Evolutionary conservation across 306 rosid species (phyloP).

Genomic region (Sesbania bispinosa): DNA sequence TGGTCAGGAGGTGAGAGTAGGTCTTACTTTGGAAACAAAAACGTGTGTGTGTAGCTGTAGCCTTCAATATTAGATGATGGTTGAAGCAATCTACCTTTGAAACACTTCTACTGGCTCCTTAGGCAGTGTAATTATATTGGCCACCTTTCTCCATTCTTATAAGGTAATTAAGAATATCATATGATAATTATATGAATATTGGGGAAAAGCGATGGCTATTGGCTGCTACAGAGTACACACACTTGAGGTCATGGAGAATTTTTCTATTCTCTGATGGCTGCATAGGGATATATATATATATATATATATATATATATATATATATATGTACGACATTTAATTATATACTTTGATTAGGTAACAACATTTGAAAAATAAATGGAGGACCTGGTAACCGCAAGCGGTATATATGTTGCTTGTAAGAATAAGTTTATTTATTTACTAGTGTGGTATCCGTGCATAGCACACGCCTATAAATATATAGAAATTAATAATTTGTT

Average conservation of each 20-base stretch:
- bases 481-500: no score
- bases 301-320: no score
- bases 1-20: constrained; percentile 26
- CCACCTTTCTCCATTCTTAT: not conserved
- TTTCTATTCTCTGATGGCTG: not conserved
- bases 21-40: constrained; percentile 26
- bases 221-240: not conserved
- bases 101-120: not conserved
- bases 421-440: not conserved
- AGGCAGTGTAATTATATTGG: not conserved
- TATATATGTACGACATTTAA: not conserved
- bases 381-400: not conserved
- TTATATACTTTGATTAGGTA: not conserved
- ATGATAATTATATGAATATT: no score
- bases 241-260: not conserved
- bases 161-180: not conserved
- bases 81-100: constrained; percentile 28
- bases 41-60: constrained; percentile 31
- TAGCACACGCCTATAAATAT: no score
- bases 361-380: not conserved
- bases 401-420: not conserved
- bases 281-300: no score
- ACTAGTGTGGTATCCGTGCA: no score
- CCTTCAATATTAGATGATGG: not conserved
- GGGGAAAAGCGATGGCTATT: not conserved